A percentile compares a stretch with the other conserved stretches of the same genome.
phyloP scores from a whole-genome alignment of 2,329 filamentous ascomycete species.

The Achaetomium macrosporum region DNA sequence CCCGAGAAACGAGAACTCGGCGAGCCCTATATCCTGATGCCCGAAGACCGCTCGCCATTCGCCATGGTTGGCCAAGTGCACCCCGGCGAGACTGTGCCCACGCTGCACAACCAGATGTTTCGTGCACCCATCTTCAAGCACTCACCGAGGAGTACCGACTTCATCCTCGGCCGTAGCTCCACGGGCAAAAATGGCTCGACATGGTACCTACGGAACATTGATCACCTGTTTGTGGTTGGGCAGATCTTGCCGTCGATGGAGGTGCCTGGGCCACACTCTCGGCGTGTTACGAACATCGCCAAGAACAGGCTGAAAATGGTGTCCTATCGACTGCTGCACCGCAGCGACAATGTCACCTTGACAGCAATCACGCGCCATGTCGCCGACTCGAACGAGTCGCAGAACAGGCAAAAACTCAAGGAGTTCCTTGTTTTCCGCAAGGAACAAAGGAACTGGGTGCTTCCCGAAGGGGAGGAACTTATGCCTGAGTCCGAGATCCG shows the following conservation, averaged over 20 bases:
- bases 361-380: conserved; percentile 89
- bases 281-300: conserved; percentile 92
- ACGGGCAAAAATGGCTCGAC: conserved; percentile 71
- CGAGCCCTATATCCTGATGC: conserved; percentile 79
- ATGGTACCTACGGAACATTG: conserved; percentile 83
- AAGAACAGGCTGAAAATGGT: conserved; percentile 98
- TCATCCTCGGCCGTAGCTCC: conserved; percentile 75
- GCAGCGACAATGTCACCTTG: conserved; percentile 66
- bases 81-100: conserved; percentile 81
- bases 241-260: conserved; percentile 90
- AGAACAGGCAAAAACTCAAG: conserved; percentile 94
- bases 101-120: conserved; percentile 93
- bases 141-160: conserved; percentile 69
- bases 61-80: conserved; percentile 91
- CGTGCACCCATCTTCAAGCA: conserved; percentile 91
- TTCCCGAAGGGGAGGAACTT: conserved; percentile 64
- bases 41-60: conserved; percentile 94
- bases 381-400: conserved; percentile 86
- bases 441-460: conserved; percentile 79
- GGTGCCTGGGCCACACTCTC: conserved; percentile 85
- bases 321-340: conserved; percentile 79
- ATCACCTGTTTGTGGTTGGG: conserved; percentile 85
- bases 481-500: conserved; percentile 78
- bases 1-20: conserved; percentile 79
- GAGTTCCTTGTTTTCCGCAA: conserved; percentile 93